Evolutionary conservation across 2,329 filamentous ascomycete genomes (phyloP).

Genomic region (Botryotinia narcissicola): DNA sequence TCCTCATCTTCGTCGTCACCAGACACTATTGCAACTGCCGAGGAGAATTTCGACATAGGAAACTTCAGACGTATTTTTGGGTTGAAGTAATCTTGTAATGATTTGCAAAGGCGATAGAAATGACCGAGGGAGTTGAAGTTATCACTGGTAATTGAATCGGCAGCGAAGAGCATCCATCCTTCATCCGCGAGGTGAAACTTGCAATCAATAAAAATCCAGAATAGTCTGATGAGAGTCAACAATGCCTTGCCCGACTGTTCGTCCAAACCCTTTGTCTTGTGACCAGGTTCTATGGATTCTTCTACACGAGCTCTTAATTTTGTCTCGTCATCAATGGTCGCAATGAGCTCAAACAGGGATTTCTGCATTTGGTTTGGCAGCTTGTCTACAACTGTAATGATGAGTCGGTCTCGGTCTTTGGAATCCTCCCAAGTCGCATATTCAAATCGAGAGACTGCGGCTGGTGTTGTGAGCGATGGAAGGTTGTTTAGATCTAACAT

Average conservation of each 20-base stretch:
- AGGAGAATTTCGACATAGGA: not conserved
- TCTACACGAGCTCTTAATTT: slow-evolving; percentile 12
- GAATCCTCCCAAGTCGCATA: slow-evolving; percentile 28
- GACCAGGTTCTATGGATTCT: not conserved
- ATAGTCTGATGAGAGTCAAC: slow-evolving; percentile 30
- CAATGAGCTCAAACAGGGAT: slow-evolving; percentile 17
- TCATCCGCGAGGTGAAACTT: slow-evolving; percentile 23
- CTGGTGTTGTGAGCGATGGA: slow-evolving; percentile 29
- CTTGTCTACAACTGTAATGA: slow-evolving; percentile 41
- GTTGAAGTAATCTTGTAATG: slow-evolving; percentile 15
- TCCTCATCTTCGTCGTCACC: slow-evolving; percentile 33
- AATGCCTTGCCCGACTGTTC: slow-evolving; percentile 18
- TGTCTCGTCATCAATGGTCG: slow-evolving; percentile 15
- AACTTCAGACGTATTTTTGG: slow-evolving; percentile 7
- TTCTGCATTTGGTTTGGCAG: slow-evolving; percentile 1
- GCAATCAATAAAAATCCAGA: slow-evolving; percentile 38
- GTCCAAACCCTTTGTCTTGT: slow-evolving; percentile 25
- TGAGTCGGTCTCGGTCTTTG: slow-evolving; percentile 40
- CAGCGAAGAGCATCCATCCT: slow-evolving; percentile 3
- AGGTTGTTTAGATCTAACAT: slow-evolving; percentile 22
- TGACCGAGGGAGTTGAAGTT: not conserved
- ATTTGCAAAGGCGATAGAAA: slow-evolving; percentile 8
- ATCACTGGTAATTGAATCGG: not conserved
- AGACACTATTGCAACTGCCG: not conserved
- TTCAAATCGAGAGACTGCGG: slow-evolving; percentile 28